A percentile compares a stretch with the other conserved stretches of the same genome.
These are phyloP conservation scores for Tricholoma saponaceum DNA, from an alignment of 768 basidiomycete species.

Conservation along the genomic window DNA sequence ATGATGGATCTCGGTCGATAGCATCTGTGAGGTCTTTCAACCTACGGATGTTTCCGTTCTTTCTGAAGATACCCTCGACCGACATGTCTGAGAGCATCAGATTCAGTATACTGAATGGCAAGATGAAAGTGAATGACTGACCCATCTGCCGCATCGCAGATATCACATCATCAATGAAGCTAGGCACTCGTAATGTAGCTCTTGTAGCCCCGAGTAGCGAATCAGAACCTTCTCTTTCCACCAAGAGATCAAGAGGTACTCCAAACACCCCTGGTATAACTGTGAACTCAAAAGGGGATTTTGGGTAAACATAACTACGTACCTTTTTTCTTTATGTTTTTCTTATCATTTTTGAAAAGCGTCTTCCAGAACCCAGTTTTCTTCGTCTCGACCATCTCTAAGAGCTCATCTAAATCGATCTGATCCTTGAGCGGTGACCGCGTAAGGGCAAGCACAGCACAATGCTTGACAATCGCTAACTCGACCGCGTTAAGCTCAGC, in stretches of 20 bases:
- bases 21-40: constrained; percentile 88
- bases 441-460: constrained; percentile 76
- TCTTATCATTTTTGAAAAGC: constrained; percentile 92
- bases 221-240: constrained; percentile 94
- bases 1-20: constrained; percentile 89
- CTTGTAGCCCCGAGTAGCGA: constrained; percentile 88
- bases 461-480: constrained; percentile 87
- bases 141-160: constrained; percentile 99
- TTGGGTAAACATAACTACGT: constrained; percentile 13
- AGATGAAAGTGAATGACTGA: constrained; percentile 32
- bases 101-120: neutral
- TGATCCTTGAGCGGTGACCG: constrained; percentile 76
- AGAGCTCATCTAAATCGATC: constrained; percentile 87
- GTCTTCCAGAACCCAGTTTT: constrained; percentile 97
- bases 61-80: constrained; percentile 96
- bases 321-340: constrained; percentile 88
- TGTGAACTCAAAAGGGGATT: constrained; percentile 11
- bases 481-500: constrained; percentile 84
- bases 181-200: constrained; percentile 83
- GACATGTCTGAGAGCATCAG: constrained; percentile 82
- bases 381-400: constrained; percentile 90
- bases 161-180: constrained; percentile 97
- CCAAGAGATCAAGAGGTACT: constrained; percentile 87
- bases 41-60: constrained; percentile 95
- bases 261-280: constrained; percentile 76